Evolutionary conservation across 371 early-diverging fungal species (phyloP).

Genomic region (Umbelopsis sp.): DNA sequence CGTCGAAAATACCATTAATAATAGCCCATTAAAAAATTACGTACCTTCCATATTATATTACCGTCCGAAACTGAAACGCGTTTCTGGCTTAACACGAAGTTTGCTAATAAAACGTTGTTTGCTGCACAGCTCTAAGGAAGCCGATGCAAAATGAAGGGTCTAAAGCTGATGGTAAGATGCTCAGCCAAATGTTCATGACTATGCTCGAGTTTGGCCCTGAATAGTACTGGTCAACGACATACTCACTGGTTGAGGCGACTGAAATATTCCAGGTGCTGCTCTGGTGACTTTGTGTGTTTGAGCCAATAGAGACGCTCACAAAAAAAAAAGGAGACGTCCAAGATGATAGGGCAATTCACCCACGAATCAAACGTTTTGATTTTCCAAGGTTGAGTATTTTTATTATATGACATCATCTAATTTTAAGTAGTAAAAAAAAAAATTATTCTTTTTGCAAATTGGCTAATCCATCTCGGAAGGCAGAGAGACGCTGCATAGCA

Average conservation of each 20-base stretch:
- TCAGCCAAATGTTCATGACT: neutral
- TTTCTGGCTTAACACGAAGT: neutral
- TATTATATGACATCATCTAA: neutral
- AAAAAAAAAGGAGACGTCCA: neutral
- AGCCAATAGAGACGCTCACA: constrained; percentile 20
- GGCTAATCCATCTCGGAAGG: constrained; percentile 45
- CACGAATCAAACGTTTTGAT: constrained; percentile 13
- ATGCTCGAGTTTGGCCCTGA: neutral
- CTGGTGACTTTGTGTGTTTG: constrained; percentile 20
- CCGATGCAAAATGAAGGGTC: neutral
- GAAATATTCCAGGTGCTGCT: constrained; percentile 18
- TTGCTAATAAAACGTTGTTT: no score
- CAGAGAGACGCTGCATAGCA: constrained; percentile 64
- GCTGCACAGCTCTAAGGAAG: neutral
- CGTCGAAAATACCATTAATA: neutral
- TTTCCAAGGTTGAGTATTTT: neutral
- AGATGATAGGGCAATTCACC: constrained; percentile 1
- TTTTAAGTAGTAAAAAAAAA: constrained; percentile 1
- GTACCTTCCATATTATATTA: neutral
- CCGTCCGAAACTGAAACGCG: neutral
- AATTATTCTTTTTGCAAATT: constrained; percentile 26
- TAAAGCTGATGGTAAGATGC: neutral
- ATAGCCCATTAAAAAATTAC: neutral
- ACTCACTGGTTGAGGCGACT: constrained; percentile 2
- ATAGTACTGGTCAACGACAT: neutral